Conservation (phyloP, 768 basidiomycete species). For the Phanerochaete sordida region DNA sequence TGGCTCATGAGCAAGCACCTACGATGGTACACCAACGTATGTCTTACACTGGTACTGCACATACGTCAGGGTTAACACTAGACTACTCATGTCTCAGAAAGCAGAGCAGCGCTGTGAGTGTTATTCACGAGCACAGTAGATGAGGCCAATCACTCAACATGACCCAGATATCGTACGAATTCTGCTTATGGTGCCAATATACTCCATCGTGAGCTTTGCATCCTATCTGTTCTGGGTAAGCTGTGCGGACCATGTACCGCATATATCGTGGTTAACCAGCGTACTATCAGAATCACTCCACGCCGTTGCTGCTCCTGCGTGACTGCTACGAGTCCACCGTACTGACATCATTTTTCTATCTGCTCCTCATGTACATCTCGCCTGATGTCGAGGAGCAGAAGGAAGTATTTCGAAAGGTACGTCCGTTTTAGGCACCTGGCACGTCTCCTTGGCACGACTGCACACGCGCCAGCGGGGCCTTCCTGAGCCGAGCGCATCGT, state of each 20-base stretch:
- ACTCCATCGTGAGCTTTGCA: slow-evolving; percentile 61
- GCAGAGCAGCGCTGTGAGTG: slow-evolving; percentile 61
- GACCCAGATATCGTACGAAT: slow-evolving; percentile 64
- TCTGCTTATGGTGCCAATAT: slow-evolving; percentile 77
- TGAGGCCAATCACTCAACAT: neutral
- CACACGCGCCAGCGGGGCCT: neutral
- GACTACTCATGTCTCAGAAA: slow-evolving; percentile 41
- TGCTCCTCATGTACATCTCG: slow-evolving; percentile 68
- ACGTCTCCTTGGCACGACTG: neutral
- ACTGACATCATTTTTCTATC: slow-evolving; percentile 74
- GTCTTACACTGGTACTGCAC: slow-evolving; percentile 16
- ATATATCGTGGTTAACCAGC: no score
- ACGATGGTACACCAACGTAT: slow-evolving; percentile 66
- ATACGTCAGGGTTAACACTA: neutral
- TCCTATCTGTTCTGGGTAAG: slow-evolving; percentile 71
- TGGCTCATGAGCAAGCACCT: slow-evolving; percentile 79
- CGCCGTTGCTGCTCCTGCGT: slow-evolving; percentile 63
- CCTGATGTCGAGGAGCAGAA: slow-evolving; percentile 59
- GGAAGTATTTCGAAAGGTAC: slow-evolving; percentile 48
- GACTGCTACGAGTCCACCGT: slow-evolving; percentile 78
- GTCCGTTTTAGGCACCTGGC: neutral
- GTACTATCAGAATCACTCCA: slow-evolving; percentile 62
- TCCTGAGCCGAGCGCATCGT: neutral
- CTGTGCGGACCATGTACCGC: neutral
- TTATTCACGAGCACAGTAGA: neutral